Conservation (phyloP, 2,329 filamentous ascomycete genomes). For the Purpureocillium takamizusanense region DNA sequence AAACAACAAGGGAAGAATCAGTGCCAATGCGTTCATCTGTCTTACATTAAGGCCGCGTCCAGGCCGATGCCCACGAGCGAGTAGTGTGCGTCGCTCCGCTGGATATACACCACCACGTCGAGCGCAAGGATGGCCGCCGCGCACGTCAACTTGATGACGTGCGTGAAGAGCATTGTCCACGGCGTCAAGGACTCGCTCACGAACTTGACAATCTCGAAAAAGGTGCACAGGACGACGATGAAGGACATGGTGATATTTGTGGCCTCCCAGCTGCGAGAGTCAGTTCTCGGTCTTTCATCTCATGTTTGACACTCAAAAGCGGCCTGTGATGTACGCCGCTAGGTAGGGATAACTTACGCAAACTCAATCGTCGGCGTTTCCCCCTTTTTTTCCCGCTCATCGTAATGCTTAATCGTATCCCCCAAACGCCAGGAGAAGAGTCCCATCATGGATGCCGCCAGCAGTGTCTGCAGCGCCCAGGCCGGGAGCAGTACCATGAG, state of each 20-base stretch:
- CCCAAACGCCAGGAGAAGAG: constrained; percentile 45
- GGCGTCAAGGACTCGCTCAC: constrained; percentile 43
- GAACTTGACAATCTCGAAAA: constrained; percentile 37
- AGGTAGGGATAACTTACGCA: constrained; percentile 32
- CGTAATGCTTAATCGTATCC: constrained; percentile 32
- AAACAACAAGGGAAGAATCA: background rate
- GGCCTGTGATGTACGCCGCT: too few relatives aligned
- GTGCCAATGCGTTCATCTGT: too few relatives aligned
- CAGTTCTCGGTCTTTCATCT: background rate
- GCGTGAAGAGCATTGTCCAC: constrained; percentile 42
- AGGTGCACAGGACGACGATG: constrained; percentile 34
- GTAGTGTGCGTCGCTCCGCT: constrained; percentile 35
- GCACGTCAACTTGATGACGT: constrained; percentile 39
- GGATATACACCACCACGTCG: constrained; percentile 41
- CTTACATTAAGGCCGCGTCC: constrained; percentile 40
- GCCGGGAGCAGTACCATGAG: constrained; percentile 35
- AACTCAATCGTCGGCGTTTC: constrained; percentile 36
- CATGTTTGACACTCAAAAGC: too few relatives aligned
- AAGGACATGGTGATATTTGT: constrained; percentile 42
- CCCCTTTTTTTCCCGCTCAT: constrained; percentile 28
- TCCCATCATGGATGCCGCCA: constrained; percentile 37
- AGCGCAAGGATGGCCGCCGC: constrained; percentile 37
- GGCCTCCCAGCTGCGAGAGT: constrained; percentile 39
- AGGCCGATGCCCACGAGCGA: constrained; percentile 38
- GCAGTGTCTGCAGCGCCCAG: constrained; percentile 38